Base-by-base conservation (phyloP, 1,284 basidiomycete genomes). In the Boletus semigastroideus region DNA sequence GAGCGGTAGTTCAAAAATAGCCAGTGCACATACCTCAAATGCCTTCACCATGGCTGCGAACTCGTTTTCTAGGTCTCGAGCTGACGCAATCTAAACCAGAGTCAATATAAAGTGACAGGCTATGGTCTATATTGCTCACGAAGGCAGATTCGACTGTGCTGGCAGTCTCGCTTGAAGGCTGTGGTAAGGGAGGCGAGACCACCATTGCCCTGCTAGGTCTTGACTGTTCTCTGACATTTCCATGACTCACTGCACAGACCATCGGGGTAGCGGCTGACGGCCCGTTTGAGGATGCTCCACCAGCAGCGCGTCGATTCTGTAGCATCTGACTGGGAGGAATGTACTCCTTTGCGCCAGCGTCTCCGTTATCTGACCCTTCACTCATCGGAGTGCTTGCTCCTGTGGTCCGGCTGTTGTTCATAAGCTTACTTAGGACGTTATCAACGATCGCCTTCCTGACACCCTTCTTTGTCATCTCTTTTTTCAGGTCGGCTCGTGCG, bases 401-500 rank as follows among this genome's bases (percentile, higher is more conserved):
- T 25, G 67, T 58, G 50, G 71, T 69, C 36, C 71, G 72, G 22
- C 59, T 64, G 49, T 68, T 67, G 19, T 65, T 55, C 58, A 90
- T 74, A 16, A 91, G 74, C 63, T 83, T 84, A 48, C 75, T 69
- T 10, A 89, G 75, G 3, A 92, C 80, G 49, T 75, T 75, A 56
- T 92, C 89, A 14, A 86, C 82, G 37, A 95, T 94, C 7, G 86
- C 83, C 71, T 96, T 97, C 42, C 94, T 81, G 33, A 96, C 90
- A 44, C 80, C 82, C 68, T 90, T 89, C 67, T 88, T 90, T 3
- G 82, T 72, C 77, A 99, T 79, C 66, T 94, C 90, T 66, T 92
- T 94, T 75, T 98, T 98, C 48, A 99, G 77, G 67, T 98, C 95
- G 1, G 92, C 83, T 44, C 92, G 86, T 4, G 95, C 96, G 9